A percentile compares a stretch with the other conserved stretches of the same genome.
Conservation (phyloP, 2,329 filamentous ascomycete genomes). For the Fusarium chaquense region DNA sequence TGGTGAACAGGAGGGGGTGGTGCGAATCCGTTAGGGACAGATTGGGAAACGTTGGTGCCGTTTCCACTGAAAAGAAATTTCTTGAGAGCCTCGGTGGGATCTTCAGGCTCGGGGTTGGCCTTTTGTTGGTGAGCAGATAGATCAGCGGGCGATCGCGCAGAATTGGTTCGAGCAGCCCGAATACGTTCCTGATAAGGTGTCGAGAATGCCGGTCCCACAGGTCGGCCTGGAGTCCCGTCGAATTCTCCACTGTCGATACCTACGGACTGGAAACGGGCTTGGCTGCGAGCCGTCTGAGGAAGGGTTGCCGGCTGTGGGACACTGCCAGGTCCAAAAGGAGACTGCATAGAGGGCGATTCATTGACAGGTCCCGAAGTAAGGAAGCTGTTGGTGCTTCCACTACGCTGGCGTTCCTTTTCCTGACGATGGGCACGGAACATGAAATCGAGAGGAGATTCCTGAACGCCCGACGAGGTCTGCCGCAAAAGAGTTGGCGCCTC, state of each 20-base stretch:
- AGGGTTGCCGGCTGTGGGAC: constrained; percentile 42
- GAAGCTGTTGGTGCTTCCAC: constrained; percentile 64
- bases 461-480: constrained; percentile 50
- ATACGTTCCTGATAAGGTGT: constrained; percentile 74
- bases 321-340: constrained; percentile 49
- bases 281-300: constrained; percentile 45
- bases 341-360: constrained; percentile 64
- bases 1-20: constrained; percentile 33
- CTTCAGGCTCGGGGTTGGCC: constrained; percentile 40
- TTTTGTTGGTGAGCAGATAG: constrained; percentile 26
- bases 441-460: constrained; percentile 86
- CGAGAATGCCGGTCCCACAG: constrained; percentile 75
- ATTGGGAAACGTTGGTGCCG: constrained; percentile 33
- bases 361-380: constrained; percentile 55
- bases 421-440: constrained; percentile 90
- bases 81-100: constrained; percentile 65
- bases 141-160: constrained; percentile 40
- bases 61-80: constrained; percentile 65
- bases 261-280: constrained; percentile 37
- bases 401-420: constrained; percentile 73
- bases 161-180: constrained; percentile 61
- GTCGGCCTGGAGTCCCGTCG: constrained; percentile 67
- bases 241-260: constrained; percentile 65
- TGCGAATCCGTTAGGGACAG: constrained; percentile 37
- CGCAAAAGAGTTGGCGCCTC: constrained; percentile 62